Percentiles rank a stretch among this genome's conserved stretches.
Conservation (phyloP, 2,329 filamentous ascomycete genomes). For the Nannizzia gypsea region DNA sequence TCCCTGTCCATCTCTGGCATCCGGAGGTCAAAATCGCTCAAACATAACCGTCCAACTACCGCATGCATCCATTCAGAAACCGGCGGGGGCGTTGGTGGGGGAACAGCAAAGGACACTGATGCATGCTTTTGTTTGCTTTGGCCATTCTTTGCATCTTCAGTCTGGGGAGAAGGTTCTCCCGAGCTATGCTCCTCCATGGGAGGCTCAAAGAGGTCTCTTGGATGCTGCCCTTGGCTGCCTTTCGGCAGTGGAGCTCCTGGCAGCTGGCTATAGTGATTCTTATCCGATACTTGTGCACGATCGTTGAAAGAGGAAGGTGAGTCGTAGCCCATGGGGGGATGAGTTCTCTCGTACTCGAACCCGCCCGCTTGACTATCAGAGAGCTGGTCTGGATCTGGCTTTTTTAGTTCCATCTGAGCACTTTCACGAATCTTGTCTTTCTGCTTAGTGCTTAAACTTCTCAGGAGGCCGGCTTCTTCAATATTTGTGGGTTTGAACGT, state of each 20-base stretch:
- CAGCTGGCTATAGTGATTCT: not conserved
- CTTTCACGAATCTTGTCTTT: slow-evolving; percentile 13
- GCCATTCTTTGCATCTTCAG: slow-evolving; percentile 12
- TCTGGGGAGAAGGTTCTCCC: not conserved
- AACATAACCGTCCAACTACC: slow-evolving; percentile 49
- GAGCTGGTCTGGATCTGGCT: slow-evolving; percentile 12
- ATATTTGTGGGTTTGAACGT: not conserved
- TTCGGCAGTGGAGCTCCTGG: not conserved
- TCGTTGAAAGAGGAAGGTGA: not conserved
- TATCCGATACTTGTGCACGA: not conserved
- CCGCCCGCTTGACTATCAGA: slow-evolving; percentile 11
- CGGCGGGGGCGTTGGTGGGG: slow-evolving; percentile 35
- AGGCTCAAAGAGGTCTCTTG: not conserved
- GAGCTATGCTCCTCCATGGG: too few species aligned
- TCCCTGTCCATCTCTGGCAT: slow-evolving; percentile 40
- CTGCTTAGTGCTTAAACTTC: slow-evolving; percentile 11
- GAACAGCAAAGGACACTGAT: slow-evolving; percentile 37
- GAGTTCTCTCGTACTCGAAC: slow-evolving; percentile 11
- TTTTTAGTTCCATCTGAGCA: slow-evolving; percentile 14
- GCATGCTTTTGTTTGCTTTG: slow-evolving; percentile 27
- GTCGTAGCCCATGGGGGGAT: not conserved
- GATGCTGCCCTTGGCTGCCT: not conserved
- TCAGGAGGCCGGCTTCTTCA: slow-evolving; percentile 13
- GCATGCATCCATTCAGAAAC: slow-evolving; percentile 57
- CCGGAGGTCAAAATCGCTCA: slow-evolving; percentile 49